Conservation (phyloP, 257 asterid genomes). For the Buddleja alternifolia region DNA sequence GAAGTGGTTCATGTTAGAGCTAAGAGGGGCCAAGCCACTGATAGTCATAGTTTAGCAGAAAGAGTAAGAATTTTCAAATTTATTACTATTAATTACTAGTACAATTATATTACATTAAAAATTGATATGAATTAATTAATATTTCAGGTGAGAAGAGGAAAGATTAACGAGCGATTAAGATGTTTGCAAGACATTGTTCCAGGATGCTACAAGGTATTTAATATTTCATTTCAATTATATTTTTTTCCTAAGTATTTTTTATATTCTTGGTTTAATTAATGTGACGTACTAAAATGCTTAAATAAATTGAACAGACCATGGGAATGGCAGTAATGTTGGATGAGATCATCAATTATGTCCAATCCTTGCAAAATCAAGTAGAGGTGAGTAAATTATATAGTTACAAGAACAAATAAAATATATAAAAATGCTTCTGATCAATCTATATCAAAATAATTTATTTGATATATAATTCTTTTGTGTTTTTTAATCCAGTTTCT, state of each 20-base stretch:
- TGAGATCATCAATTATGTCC: constrained; percentile 86
- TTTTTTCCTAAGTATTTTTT: background rate
- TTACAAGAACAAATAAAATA: background rate
- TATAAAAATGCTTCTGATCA: background rate
- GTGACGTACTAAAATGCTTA: background rate
- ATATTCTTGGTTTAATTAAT: background rate
- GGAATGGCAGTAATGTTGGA: constrained; percentile 98
- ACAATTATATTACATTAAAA: too few relatives aligned
- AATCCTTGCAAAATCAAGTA: constrained; percentile 88
- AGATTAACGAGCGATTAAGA: constrained; percentile 75
- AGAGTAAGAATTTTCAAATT: constrained; percentile 48
- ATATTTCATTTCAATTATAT: background rate
- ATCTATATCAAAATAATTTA: background rate
- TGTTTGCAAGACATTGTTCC: constrained; percentile 94
- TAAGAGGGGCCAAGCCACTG: constrained; percentile 93
- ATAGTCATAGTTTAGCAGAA: constrained; percentile 96
- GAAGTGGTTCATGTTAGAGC: constrained; percentile 94
- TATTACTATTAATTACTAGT: too few relatives aligned
- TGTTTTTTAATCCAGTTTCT: constrained; percentile 57
- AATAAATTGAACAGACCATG: constrained; percentile 68
- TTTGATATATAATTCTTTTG: background rate
- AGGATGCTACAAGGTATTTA: constrained; percentile 82
- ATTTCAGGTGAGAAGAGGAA: constrained; percentile 83
- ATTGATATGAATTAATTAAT: too few relatives aligned
- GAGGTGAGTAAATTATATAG: constrained; percentile 50